phyloP scores from a whole-genome alignment of 1,284 basidiomycete species.

The Limonomyces culmigenus region DNA sequence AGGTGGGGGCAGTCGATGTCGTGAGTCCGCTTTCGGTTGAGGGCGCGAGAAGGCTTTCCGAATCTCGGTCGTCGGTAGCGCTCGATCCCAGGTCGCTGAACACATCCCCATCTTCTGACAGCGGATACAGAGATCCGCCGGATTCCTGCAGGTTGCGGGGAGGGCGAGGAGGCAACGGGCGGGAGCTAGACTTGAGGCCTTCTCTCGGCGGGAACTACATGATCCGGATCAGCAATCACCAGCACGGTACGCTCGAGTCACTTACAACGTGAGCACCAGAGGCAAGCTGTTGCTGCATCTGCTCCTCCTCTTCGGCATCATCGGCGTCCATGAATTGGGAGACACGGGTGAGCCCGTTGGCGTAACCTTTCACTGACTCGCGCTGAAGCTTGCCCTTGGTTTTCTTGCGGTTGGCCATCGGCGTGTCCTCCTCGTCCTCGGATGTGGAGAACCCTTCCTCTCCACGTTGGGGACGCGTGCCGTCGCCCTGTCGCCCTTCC shows the following conservation, averaged over 20 bases:
- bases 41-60: conserved; percentile 35
- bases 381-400: conserved; percentile 20
- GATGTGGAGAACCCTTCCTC: conserved; percentile 18
- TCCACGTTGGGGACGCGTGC: conserved; percentile 10
- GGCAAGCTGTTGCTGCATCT: conserved; percentile 69
- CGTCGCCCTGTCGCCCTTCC: conserved; percentile 41
- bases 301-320: conserved; percentile 70
- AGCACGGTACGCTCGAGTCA: no score
- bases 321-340: conserved; percentile 89
- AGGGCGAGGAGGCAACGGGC: conserved; percentile 43
- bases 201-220: conserved; percentile 40
- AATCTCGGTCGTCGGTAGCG: conserved; percentile 26
- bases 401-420: neutral
- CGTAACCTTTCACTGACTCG: conserved; percentile 28
- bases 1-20: conserved; percentile 36
- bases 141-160: conserved; percentile 16
- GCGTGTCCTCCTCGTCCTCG: conserved; percentile 18
- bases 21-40: conserved; percentile 26
- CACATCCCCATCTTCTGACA: conserved; percentile 23
- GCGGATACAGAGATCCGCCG: conserved; percentile 24
- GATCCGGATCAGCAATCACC: no score
- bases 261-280: conserved; percentile 57
- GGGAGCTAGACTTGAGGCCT: conserved; percentile 38
- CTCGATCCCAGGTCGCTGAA: conserved; percentile 16
- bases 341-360: no score